Conservation (phyloP, 2,329 filamentous ascomycete genomes). For the Exophiala spinifera region DNA sequence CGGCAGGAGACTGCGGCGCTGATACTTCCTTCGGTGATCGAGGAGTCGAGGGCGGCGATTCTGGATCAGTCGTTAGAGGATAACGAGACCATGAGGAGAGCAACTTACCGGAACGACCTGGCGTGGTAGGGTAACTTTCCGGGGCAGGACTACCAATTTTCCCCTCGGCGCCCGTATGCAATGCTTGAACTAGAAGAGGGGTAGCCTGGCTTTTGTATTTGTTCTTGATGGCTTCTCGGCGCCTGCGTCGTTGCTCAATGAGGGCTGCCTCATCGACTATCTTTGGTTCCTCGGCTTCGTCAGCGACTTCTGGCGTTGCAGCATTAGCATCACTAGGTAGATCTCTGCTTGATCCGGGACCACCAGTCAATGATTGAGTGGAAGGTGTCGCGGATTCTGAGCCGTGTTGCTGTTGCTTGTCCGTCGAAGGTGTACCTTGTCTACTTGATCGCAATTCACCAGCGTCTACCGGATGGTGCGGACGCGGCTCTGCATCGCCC, state of each 20-base stretch:
- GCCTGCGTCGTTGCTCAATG: conserved; percentile 79
- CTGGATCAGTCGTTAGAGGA: conserved; percentile 36
- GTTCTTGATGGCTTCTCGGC: conserved; percentile 78
- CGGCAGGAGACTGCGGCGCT: conserved; percentile 53
- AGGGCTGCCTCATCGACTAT: conserved; percentile 76
- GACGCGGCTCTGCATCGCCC: conserved; percentile 38
- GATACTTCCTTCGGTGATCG: conserved; percentile 48
- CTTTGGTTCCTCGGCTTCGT: conserved; percentile 49
- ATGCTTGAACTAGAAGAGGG: conserved; percentile 70
- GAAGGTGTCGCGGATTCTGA: not conserved
- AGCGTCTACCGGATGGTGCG: conserved; percentile 9
- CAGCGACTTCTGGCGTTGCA: conserved; percentile 22
- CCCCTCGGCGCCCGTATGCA: conserved; percentile 61
- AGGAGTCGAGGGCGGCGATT: conserved; percentile 43
- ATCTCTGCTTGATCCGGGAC: not conserved
- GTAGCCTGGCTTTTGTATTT: conserved; percentile 71
- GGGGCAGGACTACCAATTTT: conserved; percentile 52
- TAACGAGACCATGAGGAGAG: conserved; percentile 37
- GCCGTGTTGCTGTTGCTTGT: not conserved
- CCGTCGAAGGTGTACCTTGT: not conserved
- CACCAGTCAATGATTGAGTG: not conserved
- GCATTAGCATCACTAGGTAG: conserved; percentile 8
- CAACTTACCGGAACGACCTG: conserved; percentile 39
- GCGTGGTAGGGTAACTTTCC: conserved; percentile 30
- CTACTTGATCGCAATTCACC: not conserved